Percentiles rank a stretch among this genome's conserved stretches.
Evolutionary conservation across 1,139 yeast genomes (phyloP).

Genomic region (Spathaspora sp.): DNA sequence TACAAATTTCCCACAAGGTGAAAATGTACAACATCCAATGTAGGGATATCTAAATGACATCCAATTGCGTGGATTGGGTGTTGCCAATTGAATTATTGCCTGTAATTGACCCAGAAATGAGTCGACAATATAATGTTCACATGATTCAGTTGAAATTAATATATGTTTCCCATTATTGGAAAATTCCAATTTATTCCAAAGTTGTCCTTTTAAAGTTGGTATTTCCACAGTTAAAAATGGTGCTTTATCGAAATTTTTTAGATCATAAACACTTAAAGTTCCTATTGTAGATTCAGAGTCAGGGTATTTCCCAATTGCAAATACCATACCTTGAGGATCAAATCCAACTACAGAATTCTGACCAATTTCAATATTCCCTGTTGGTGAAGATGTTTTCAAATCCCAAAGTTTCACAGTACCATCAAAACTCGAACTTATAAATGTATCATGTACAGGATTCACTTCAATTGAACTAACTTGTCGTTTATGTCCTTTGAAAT

Average conservation of each 20-base stretch:
- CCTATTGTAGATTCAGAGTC: conserved; percentile 27
- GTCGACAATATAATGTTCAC: conserved; percentile 61
- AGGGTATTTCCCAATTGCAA: conserved; percentile 62
- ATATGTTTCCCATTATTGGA: conserved; percentile 77
- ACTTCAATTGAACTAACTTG: conserved; percentile 73
- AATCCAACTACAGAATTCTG: conserved; percentile 61
- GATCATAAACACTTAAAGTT: conserved; percentile 59
- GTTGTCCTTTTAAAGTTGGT: conserved; percentile 23
- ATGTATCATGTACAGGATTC: conserved; percentile 67
- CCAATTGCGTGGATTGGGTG: conserved; percentile 17
- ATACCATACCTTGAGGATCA: conserved; percentile 82
- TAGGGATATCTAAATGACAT: conserved; percentile 46
- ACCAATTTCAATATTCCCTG: conserved; percentile 61
- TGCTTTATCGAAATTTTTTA: conserved; percentile 54
- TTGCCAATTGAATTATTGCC: conserved; percentile 44
- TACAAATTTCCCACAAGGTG: conserved; percentile 81
- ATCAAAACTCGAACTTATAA: conserved; percentile 73
- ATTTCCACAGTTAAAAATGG: conserved; percentile 48
- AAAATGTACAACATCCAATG: conserved; percentile 63
- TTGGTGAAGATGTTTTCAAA: conserved; percentile 57
- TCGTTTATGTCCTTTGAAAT: conserved; percentile 83
- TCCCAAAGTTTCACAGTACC: conserved; percentile 89
- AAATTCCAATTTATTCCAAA: conserved; percentile 74
- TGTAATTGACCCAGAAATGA: conserved; percentile 65
- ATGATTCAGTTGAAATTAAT: conserved; percentile 60